These are phyloP conservation scores for Nannizziopsis arthrosporioides DNA, from an alignment of 2,329 filamentous ascomycete genomes.

Conservation along the genomic window DNA sequence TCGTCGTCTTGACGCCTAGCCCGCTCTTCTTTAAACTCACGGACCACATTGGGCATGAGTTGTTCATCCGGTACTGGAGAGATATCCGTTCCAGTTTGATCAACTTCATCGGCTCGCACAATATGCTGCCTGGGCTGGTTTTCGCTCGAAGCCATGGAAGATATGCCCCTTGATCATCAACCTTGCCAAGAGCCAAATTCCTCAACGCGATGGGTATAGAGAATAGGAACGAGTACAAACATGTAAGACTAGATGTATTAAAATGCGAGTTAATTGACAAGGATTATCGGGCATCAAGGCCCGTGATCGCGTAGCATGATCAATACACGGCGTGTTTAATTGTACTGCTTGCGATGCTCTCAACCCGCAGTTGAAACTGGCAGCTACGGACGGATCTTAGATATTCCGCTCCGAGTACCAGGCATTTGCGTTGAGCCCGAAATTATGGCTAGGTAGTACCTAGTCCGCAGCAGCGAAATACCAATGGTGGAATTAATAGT, in stretches of 20 bases:
- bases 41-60: constrained; percentile 32
- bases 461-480: too few species aligned
- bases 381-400: neutral
- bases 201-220: too few species aligned
- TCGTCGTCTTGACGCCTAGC: constrained; percentile 13
- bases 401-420: neutral
- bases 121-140: constrained; percentile 27
- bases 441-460: neutral
- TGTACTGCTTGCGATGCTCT: neutral
- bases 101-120: constrained; percentile 40
- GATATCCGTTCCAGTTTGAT: constrained; percentile 38
- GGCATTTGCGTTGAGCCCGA: neutral
- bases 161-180: too few species aligned
- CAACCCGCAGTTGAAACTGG: too few species aligned
- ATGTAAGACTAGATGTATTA: too few species aligned
- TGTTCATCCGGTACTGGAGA: constrained; percentile 35
- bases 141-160: constrained; percentile 5
- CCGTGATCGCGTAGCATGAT: too few species aligned
- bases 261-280: too few species aligned
- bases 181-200: too few species aligned
- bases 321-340: too few species aligned
- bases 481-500: too few species aligned
- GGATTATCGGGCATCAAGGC: too few species aligned
- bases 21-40: constrained; percentile 23
- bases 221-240: too few species aligned